A percentile compares a stretch with the other conserved stretches of the same genome.
These are phyloP conservation scores for Camelina hispida DNA, from an alignment of 345 rosid species.

Conservation along the genomic window DNA sequence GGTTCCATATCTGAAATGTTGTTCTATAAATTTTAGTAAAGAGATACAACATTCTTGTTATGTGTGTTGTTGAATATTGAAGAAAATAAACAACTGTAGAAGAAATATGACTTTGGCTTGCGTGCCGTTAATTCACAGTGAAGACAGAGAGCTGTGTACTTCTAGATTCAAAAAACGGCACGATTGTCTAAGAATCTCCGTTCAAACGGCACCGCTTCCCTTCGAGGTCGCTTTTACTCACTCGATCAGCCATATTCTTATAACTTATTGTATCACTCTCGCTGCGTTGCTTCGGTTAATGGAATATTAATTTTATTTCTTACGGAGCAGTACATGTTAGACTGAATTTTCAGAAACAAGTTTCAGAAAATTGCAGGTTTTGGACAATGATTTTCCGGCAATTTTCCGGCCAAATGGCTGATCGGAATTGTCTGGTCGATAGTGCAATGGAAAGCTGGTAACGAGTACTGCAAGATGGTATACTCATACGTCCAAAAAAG, in stretches of 20 bases:
- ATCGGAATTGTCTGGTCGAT: too few relatives aligned
- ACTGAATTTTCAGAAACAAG: too few relatives aligned
- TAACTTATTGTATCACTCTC: background rate
- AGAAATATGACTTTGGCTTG: background rate
- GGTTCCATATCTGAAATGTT: background rate
- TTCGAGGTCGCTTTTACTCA: too few relatives aligned
- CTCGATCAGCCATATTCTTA: background rate
- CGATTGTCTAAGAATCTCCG: background rate
- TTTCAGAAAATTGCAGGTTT: too few relatives aligned
- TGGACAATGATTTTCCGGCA: too few relatives aligned
- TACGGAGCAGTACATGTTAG: slow-evolving; percentile 58
- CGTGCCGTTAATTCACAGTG: slow-evolving; percentile 16
- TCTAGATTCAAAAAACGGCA: slow-evolving; percentile 22
- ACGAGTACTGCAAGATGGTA: too few relatives aligned
- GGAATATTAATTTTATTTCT: slow-evolving; percentile 5
- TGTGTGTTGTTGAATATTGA: background rate
- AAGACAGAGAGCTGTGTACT: slow-evolving; percentile 3
- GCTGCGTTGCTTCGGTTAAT: slow-evolving; percentile 10
- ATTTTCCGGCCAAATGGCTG: too few relatives aligned
- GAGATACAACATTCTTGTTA: background rate
- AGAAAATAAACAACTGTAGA: background rate
- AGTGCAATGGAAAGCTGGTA: too few relatives aligned
- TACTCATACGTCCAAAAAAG: too few relatives aligned
- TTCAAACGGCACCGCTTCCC: slow-evolving; percentile 22
- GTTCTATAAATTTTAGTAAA: background rate